Conservation (phyloP, 257 asterid genomes). For the Vinca minor region DNA sequence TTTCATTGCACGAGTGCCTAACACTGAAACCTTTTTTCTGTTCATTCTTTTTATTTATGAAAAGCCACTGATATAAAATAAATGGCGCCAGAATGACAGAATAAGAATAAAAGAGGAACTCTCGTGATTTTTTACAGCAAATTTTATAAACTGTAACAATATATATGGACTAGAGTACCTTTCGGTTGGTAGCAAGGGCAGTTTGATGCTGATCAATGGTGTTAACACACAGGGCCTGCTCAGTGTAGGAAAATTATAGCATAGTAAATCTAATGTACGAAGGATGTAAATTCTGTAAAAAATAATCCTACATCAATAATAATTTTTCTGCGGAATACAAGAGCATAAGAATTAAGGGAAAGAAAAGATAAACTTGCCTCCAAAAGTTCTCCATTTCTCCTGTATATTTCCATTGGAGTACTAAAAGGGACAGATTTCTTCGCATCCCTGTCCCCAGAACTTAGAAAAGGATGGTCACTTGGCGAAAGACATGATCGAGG, state of each 20-base stretch:
- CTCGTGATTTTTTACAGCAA: not conserved
- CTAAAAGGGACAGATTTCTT: conserved; percentile 57
- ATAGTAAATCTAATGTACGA: not conserved
- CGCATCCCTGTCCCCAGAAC: conserved; percentile 42
- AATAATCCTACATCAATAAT: conserved; percentile 3
- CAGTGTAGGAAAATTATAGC: conserved; percentile 14
- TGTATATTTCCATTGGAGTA: conserved; percentile 62
- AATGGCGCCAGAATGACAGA: not conserved
- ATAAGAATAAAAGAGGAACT: not conserved
- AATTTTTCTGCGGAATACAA: too few species aligned
- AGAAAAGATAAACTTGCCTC: conserved; percentile 41
- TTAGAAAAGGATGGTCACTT: conserved; percentile 75
- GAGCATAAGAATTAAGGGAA: not conserved
- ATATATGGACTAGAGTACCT: conserved; percentile 40
- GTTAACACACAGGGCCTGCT: conserved; percentile 84
- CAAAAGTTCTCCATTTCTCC: conserved; percentile 84
- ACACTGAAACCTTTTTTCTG: too few species aligned
- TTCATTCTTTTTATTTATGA: not conserved
- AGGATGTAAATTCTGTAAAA: not conserved
- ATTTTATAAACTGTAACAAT: not conserved
- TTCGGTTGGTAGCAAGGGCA: conserved; percentile 80
- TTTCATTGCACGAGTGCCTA: not conserved
- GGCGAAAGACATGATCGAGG: conserved; percentile 81
- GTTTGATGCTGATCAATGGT: conserved; percentile 72
- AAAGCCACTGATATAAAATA: not conserved